Evolutionary conservation across 257 asterid species (phyloP).

Genomic region (Eucommia ulmoides): DNA sequence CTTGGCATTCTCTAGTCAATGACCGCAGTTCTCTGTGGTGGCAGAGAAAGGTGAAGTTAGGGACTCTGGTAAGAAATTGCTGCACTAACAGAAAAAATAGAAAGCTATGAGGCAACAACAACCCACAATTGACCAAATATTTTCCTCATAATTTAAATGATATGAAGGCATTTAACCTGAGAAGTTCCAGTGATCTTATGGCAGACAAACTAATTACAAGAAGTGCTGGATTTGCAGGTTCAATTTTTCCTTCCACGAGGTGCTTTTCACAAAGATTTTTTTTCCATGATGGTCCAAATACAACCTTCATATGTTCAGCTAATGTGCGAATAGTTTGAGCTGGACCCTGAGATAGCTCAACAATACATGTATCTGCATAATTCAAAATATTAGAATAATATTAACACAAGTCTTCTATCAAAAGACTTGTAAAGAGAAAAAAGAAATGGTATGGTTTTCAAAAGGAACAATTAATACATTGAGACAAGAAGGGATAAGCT

Average conservation of each 20-base stretch:
- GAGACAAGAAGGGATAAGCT: no score
- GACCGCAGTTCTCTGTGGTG: constrained; percentile 62
- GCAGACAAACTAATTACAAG: constrained; percentile 82
- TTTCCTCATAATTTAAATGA: no score
- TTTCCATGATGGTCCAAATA: constrained; percentile 75
- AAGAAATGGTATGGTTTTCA: no score
- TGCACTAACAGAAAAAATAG: no score
- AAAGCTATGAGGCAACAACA: no score
- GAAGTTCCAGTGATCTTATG: constrained; percentile 61
- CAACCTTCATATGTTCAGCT: constrained; percentile 50
- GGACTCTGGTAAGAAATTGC: constrained; percentile 1
- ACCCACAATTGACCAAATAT: neutral
- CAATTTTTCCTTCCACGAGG: constrained; percentile 43
- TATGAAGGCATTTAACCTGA: constrained; percentile 39
- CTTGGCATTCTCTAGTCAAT: constrained; percentile 73
- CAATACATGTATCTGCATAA: constrained; percentile 42
- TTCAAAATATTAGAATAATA: neutral
- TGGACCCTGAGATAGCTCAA: constrained; percentile 37
- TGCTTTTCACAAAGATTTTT: constrained; percentile 45
- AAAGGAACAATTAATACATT: no score
- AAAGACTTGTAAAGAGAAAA: no score
- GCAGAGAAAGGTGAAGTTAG: constrained; percentile 10
- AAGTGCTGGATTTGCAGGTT: constrained; percentile 80
- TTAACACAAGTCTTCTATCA: no score
- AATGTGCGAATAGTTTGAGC: constrained; percentile 25